Percentiles rank a stretch among this genome's conserved stretches.
phyloP scores from a whole-genome alignment of 2,329 filamentous ascomycete species.

The Fusarium anguioides region DNA sequence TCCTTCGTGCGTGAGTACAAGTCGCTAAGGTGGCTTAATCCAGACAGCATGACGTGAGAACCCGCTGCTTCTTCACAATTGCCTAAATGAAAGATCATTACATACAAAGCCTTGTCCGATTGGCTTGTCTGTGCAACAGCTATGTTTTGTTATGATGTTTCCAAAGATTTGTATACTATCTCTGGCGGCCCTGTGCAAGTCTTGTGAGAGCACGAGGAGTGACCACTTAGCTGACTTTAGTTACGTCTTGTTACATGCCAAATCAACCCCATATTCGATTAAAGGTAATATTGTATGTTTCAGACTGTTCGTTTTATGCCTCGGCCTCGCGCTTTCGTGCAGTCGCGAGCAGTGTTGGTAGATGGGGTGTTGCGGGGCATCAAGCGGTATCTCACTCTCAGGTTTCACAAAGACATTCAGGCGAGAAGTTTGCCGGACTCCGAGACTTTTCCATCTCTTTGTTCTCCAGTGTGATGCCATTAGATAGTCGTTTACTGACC shows the following conservation, averaged over 20 bases:
- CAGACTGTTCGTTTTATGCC: too few species aligned
- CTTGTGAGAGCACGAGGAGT: too few species aligned
- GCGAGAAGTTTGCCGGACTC: constrained; percentile 1
- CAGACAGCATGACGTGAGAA: not conserved
- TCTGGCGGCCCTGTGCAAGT: too few species aligned
- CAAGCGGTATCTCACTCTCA: not conserved
- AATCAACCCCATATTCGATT: too few species aligned
- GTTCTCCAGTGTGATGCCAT: not conserved
- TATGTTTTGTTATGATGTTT: not conserved
- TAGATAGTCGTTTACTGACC: not conserved
- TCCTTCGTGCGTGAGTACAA: not conserved
- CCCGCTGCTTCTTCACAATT: not conserved
- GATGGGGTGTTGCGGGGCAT: not conserved
- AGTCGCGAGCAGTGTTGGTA: constrained; percentile 17
- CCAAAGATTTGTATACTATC: not conserved
- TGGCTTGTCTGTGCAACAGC: not conserved
- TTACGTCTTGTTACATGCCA: too few species aligned
- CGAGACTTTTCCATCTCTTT: not conserved
- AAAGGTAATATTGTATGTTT: too few species aligned
- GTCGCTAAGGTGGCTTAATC: not conserved
- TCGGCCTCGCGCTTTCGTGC: constrained; percentile 27
- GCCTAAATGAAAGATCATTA: not conserved
- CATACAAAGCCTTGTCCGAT: not conserved
- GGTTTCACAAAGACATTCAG: constrained; percentile 1
- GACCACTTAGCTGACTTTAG: too few species aligned